Conservation (phyloP, 176 grass and related monocot species). For the Aegilops longissima region DNA sequence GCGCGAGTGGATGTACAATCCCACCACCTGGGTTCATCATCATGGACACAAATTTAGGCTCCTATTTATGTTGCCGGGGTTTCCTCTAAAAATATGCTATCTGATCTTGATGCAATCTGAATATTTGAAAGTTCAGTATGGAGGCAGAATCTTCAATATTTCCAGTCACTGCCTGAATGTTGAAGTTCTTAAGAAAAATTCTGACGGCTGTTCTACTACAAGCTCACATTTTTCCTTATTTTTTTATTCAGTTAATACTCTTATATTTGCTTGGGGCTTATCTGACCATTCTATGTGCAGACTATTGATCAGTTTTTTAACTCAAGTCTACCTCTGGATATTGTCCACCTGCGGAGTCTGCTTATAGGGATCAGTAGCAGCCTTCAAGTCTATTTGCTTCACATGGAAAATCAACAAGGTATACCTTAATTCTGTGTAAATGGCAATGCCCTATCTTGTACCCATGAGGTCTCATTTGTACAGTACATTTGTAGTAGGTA, state of each 20-base stretch:
- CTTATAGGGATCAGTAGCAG: slow-evolving; percentile 74
- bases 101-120: slow-evolving; percentile 1
- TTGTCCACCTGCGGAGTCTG: slow-evolving; percentile 73
- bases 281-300: slow-evolving; percentile 49
- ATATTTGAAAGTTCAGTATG: slow-evolving; percentile 2
- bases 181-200: neutral
- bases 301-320: slow-evolving; percentile 83
- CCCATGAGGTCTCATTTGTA: neutral
- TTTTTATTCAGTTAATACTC: slow-evolving; percentile 13
- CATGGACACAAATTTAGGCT: neutral
- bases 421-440: slow-evolving; percentile 27
- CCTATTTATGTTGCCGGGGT: neutral
- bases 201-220: neutral
- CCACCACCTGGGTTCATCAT: neutral
- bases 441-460: slow-evolving; percentile 19
- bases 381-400: slow-evolving; percentile 80
- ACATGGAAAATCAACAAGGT: slow-evolving; percentile 90
- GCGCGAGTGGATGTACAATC: neutral
- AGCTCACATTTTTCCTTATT: neutral
- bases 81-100: slow-evolving; percentile 3
- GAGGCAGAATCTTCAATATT: slow-evolving; percentile 19
- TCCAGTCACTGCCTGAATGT: neutral
- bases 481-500: neutral
- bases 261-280: slow-evolving; percentile 31
- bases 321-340: slow-evolving; percentile 65